Evolutionary conservation across 1,284 basidiomycete species (phyloP), one percentile per base, ranked within the genome.

Genomic region (Sanghuangporus sanghuang): DNA sequence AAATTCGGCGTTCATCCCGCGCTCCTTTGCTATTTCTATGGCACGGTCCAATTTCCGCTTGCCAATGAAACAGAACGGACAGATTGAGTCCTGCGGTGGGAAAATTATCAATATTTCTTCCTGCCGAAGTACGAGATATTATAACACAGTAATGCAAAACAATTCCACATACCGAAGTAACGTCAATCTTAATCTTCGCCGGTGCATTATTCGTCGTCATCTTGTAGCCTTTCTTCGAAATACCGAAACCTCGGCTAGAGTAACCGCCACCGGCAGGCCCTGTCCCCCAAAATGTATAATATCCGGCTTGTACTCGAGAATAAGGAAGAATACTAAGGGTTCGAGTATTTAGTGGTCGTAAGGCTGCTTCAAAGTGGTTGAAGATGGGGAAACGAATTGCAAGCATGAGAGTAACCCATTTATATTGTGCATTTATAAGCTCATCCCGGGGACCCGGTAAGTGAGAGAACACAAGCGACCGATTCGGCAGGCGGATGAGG

Each of bases 1-100:
- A 36, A 62, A 58, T 14, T 65, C 58, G 18, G 56, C 32, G 18
- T 64, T 61, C 16, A 64, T 32, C 16, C 61, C 64, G 2, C 52
- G 32, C 44, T 65, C 60, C 42, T 61, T 64, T 18, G 53, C 61
- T 3, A 62, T 65, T 27, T 62, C 48, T 8, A 65, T 58, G 3
- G 64, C 64, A 14, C 64, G 64, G 14, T 65, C 64, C 11, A 65
- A 39, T 16, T 65, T 65, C 9, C 64, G 54, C 50, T 65, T 65
- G 0, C 64, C 64, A 62, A 65, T 59, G 27, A 58, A 65, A 16
- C 64, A 65, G 56, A 65, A 65, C 18, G 64, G 64, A 23, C 64
- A 65, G 36, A 65, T 62, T 9, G 61, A 57, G 49, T 65, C 64
- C 64, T 62, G 9, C 8, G n/a, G 27, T 32, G 27, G 27, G 27